phyloP scores from a whole-genome alignment of 2,329 filamentous ascomycete genomes.

The Emydomyces testavorans region DNA sequence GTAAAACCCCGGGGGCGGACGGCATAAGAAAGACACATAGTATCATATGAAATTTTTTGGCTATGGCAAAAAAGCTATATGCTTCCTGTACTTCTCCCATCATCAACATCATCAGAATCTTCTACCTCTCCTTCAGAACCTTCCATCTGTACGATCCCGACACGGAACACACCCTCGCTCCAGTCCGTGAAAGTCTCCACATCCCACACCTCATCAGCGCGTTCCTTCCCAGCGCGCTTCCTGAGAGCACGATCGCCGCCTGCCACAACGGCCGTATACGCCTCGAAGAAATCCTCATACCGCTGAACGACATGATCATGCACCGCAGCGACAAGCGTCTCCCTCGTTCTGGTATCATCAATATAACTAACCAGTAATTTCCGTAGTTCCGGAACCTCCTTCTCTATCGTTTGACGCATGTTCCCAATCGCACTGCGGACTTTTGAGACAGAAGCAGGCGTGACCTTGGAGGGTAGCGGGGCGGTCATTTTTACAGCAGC shows the following conservation, averaged over 20 bases:
- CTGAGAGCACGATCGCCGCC: conserved; percentile 20
- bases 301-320: conserved; percentile 51
- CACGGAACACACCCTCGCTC: conserved; percentile 48
- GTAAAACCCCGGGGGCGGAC: too few relatives aligned
- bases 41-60: too few relatives aligned
- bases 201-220: conserved; percentile 54
- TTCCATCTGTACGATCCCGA: conserved; percentile 35
- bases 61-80: background rate
- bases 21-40: too few relatives aligned
- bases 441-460: conserved; percentile 5
- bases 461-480: conserved; percentile 26
- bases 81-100: background rate
- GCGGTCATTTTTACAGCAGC: conserved; percentile 48
- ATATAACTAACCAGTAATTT: conserved; percentile 51
- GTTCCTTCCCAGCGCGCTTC: conserved; percentile 35
- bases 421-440: conserved; percentile 33
- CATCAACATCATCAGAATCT: background rate
- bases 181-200: conserved; percentile 53
- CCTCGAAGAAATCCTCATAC: conserved; percentile 55
- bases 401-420: conserved; percentile 45
- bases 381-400: conserved; percentile 46
- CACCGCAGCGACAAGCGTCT: conserved; percentile 55
- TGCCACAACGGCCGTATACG: conserved; percentile 33
- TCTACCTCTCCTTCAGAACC: conserved; percentile 8
- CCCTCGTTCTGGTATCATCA: conserved; percentile 52